Conservation (phyloP, 1,139 yeast genomes). For the Yamadazyma friedrichii region DNA sequence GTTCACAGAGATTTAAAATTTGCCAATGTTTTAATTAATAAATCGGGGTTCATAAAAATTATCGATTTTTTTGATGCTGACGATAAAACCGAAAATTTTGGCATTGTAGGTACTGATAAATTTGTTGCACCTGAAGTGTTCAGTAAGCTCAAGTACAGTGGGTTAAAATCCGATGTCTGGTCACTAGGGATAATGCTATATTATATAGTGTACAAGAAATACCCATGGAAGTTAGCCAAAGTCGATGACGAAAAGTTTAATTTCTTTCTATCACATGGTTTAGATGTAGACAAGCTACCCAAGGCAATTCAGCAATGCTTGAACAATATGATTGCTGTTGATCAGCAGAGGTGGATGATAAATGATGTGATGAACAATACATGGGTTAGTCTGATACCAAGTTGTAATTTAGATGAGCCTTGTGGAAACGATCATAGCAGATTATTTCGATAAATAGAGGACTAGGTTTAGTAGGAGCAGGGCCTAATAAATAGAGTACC, state of each 20-base stretch:
- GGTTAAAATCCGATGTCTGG: slow-evolving; percentile 48
- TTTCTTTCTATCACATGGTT: not conserved
- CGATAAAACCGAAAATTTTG: slow-evolving; percentile 25
- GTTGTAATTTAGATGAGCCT: slow-evolving; percentile 1
- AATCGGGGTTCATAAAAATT: slow-evolving; percentile 28
- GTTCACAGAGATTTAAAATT: slow-evolving; percentile 47
- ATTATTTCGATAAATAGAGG: too few relatives aligned
- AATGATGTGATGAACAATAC: slow-evolving; percentile 7
- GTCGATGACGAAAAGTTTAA: slow-evolving; percentile 5
- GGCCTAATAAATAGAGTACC: too few relatives aligned
- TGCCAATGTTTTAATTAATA: slow-evolving; percentile 35
- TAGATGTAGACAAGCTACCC: slow-evolving; percentile 1
- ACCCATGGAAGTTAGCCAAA: slow-evolving; percentile 34
- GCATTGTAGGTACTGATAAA: slow-evolving; percentile 49
- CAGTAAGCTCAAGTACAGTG: slow-evolving; percentile 34
- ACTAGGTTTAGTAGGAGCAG: too few relatives aligned
- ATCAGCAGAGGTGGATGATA: slow-evolving; percentile 13
- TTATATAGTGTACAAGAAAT: slow-evolving; percentile 24
- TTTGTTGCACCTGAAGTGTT: slow-evolving; percentile 52
- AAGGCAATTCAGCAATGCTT: not conserved
- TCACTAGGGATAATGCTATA: slow-evolving; percentile 45
- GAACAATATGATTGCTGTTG: slow-evolving; percentile 8
- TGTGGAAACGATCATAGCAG: slow-evolving; percentile 5
- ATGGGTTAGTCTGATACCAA: slow-evolving; percentile 11
- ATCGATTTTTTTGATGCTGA: slow-evolving; percentile 32